phyloP scores from a whole-genome alignment of 1,139 yeast species.

The Zygosaccharomyces sapae region DNA sequence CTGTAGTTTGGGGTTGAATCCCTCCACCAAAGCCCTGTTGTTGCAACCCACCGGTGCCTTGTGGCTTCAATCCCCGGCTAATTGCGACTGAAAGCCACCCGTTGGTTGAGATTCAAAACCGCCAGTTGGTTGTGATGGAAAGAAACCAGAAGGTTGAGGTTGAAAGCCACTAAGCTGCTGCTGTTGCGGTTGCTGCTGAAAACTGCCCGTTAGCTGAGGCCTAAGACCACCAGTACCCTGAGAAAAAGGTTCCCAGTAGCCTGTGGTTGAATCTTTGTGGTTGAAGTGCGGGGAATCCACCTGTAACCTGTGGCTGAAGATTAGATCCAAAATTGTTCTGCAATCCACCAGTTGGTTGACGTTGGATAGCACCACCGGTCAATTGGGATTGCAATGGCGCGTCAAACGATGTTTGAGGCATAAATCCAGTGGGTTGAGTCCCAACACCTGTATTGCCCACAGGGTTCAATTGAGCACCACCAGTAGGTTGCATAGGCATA shows the following conservation, averaged over 20 bases:
- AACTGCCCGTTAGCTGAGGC: constrained; percentile 9
- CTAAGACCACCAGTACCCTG: constrained; percentile 37
- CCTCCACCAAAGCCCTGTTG: constrained; percentile 32
- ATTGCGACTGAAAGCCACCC: constrained; percentile 36
- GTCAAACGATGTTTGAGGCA: constrained; percentile 28
- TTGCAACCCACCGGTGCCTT: constrained; percentile 30
- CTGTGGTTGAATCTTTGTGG: constrained; percentile 10
- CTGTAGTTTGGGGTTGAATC: constrained; percentile 23
- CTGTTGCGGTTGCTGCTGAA: constrained; percentile 34
- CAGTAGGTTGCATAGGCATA: constrained; percentile 22
- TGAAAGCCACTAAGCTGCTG: too few relatives aligned
- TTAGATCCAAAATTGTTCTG: constrained; percentile 28
- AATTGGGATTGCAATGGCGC: constrained; percentile 27
- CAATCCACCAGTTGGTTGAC: constrained; percentile 37
- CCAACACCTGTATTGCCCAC: constrained; percentile 34
- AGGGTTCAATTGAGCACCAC: constrained; percentile 10
- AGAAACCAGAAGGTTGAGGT: too few relatives aligned
- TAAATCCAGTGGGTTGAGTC: constrained; percentile 23
- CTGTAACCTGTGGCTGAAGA: constrained; percentile 25
- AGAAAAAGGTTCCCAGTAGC: constrained; percentile 24
- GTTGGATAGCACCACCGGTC: constrained; percentile 36
- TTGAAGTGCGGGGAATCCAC: constrained; percentile 18
- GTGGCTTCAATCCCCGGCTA: constrained; percentile 35
- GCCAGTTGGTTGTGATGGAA: too few relatives aligned
- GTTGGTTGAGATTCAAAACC: too few relatives aligned